Evolutionary conservation across 768 basidiomycete species (phyloP).

Genomic region (Mrakia frigida): DNA sequence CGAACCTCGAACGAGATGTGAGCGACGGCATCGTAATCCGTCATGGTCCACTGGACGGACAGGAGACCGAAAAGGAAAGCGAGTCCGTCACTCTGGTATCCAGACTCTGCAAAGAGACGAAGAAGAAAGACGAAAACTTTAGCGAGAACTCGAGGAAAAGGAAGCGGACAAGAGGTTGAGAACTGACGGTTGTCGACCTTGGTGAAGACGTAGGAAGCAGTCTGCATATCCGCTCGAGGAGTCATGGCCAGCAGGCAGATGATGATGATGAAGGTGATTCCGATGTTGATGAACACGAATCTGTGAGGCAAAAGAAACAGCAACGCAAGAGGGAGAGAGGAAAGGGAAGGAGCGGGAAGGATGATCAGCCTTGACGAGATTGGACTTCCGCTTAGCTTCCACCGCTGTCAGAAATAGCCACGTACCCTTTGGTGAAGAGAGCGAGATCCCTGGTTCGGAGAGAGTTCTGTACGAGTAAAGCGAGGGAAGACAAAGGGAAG

Average conservation of each 20-base stretch:
- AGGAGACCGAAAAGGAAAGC: slow-evolving; percentile 79
- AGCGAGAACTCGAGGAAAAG: neutral
- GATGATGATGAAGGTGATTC: slow-evolving; percentile 65
- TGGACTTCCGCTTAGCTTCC: too few relatives aligned
- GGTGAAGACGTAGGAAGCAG: slow-evolving; percentile 73
- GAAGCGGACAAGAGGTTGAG: neutral
- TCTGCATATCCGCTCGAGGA: slow-evolving; percentile 66
- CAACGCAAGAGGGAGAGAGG: neutral
- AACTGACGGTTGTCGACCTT: slow-evolving; percentile 55
- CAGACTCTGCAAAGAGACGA: slow-evolving; percentile 52
- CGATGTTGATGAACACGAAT: slow-evolving; percentile 80
- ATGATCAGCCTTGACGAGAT: neutral
- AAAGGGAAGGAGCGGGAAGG: slow-evolving; percentile 4
- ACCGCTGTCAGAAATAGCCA: neutral
- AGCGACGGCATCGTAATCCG: slow-evolving; percentile 39
- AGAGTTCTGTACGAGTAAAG: slow-evolving; percentile 34
- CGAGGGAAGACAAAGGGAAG: neutral
- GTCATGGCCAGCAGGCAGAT: slow-evolving; percentile 69
- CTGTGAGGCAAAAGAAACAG: slow-evolving; percentile 7
- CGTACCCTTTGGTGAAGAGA: slow-evolving; percentile 54
- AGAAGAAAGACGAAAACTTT: neutral
- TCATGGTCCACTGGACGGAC: slow-evolving; percentile 70
- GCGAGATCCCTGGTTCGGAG: slow-evolving; percentile 67
- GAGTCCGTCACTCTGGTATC: slow-evolving; percentile 69
- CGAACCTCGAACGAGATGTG: slow-evolving; percentile 66